Conservation (phyloP, 2,329 filamentous ascomycete genomes). For the Onygenales sp. region DNA sequence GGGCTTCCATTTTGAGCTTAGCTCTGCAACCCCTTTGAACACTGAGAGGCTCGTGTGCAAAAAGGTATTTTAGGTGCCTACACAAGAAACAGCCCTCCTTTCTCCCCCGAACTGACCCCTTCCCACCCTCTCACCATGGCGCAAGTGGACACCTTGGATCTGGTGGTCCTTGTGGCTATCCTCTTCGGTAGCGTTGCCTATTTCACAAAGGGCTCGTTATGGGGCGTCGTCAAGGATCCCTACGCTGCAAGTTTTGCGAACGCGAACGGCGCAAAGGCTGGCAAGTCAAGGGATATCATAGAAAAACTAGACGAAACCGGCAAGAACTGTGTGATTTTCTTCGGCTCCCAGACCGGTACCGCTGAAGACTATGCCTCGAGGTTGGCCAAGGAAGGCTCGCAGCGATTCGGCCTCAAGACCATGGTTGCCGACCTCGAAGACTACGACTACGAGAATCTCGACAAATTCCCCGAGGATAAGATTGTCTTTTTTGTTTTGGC, state of each 20-base stretch:
- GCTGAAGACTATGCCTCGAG: slow-evolving; percentile 97
- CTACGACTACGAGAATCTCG: slow-evolving; percentile 92
- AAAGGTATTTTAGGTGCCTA: neutral
- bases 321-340: slow-evolving; percentile 98
- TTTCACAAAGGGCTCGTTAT: slow-evolving; percentile 94
- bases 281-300: slow-evolving; percentile 81
- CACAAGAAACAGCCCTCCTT: slow-evolving; percentile 18
- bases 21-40: no score
- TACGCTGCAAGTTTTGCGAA: slow-evolving; percentile 61
- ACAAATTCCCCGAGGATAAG: slow-evolving; percentile 80
- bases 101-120: neutral
- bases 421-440: slow-evolving; percentile 98
- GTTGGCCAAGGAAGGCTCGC: slow-evolving; percentile 93
- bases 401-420: slow-evolving; percentile 89
- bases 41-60: no score
- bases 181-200: slow-evolving; percentile 84
- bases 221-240: slow-evolving; percentile 80
- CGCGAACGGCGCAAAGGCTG: slow-evolving; percentile 61
- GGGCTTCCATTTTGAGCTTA: no score
- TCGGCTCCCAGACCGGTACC: slow-evolving; percentile 95
- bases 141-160: slow-evolving; percentile 90
- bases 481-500: slow-evolving; percentile 90
- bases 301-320: slow-evolving; percentile 92
- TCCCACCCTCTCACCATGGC: slow-evolving; percentile 52
- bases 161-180: slow-evolving; percentile 78